Percentiles rank a stretch among this genome's conserved stretches.
Evolutionary conservation across 768 basidiomycete genomes (phyloP).

Genomic region (Sporobolomyces pararoseus): DNA sequence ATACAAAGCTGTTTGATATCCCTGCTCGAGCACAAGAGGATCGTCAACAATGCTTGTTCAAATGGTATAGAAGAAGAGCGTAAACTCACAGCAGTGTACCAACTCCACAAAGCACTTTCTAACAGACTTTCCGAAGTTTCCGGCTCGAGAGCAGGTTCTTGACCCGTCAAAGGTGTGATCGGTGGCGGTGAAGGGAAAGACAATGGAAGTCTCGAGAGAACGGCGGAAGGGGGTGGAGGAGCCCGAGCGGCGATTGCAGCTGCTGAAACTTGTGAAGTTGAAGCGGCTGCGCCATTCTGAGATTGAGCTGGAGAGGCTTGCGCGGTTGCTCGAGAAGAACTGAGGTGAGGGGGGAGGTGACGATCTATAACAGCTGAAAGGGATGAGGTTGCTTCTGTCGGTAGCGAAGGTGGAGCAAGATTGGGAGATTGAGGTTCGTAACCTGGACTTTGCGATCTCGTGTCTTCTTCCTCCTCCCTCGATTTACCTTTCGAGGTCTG

Average conservation of each 20-base stretch:
- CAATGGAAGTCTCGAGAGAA: background rate
- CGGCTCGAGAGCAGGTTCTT: constrained; percentile 18
- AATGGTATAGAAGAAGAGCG: background rate
- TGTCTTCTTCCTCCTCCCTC: constrained; percentile 2
- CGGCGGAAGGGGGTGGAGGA: constrained; percentile 2
- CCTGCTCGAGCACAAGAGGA: background rate
- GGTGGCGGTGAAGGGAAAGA: constrained; percentile 23
- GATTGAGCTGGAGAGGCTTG: background rate
- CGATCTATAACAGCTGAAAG: background rate
- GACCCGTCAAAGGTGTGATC: constrained; percentile 25
- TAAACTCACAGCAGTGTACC: constrained; percentile 24
- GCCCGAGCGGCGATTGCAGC: no score
- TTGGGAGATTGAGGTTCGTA: background rate
- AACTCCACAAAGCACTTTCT: constrained; percentile 30
- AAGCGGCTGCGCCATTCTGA: no score
- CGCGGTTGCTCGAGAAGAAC: background rate
- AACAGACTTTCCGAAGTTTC: constrained; percentile 22
- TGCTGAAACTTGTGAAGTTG: no score
- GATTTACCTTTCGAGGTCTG: background rate
- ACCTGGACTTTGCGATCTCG: background rate
- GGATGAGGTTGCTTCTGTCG: background rate
- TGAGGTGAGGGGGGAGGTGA: background rate
- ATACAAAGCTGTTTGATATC: constrained; percentile 38
- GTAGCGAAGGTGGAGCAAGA: background rate
- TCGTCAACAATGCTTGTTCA: background rate